Base-by-base conservation (phyloP, 2,329 filamentous ascomycete genomes). In the Thelonectria rubi region DNA sequence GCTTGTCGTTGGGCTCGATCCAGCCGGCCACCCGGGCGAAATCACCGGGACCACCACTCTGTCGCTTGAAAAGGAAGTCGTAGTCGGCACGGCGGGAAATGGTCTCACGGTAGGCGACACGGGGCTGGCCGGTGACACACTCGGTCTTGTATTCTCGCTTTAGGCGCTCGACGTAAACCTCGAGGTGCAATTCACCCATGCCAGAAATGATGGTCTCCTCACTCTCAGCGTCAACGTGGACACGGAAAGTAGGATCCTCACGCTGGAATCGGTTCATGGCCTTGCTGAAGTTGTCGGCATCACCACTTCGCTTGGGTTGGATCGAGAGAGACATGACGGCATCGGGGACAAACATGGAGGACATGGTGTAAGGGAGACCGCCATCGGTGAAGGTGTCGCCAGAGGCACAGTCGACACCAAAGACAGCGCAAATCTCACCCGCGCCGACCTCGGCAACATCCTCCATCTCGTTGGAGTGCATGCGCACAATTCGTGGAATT, bases 381-480 rank as follows among this genome's bases (percentile, higher is more conserved):
- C 94, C 95, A 74, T 99, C 95, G 17, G 95, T 98, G 80, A 99
- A 99, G 45, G 94, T 98, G 78, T 99, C 95, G 72, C 95, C 95
- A 45, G 94, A 98, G 37, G 95, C 94, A 77, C 95, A 99, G 72
- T 99, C 95, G 56, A 99, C 92, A 74, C 95, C 95, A 75, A 99
- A 99, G 61, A 99, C 95, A 63, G 95, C 95, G 76, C 95, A 99
- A 67, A 99, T 99, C 79, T 99, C 95, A 78, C 95, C 95, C 55
- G 95, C 94, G 54, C 94, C 93, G 65, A 99, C 91, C 77, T 97
- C 94, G 58, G 81, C 84, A 30, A 97, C 93, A 74, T 99, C 95
- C 78, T 99, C 95, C 94, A 99, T 97, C 75, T 99, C 95, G 76
- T 98, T 97, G 47, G 94, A 97, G 83, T 99, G 95, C 95, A 99